Evolutionary conservation across 768 basidiomycete species (phyloP).

Genomic region (Cubamyces sp.): DNA sequence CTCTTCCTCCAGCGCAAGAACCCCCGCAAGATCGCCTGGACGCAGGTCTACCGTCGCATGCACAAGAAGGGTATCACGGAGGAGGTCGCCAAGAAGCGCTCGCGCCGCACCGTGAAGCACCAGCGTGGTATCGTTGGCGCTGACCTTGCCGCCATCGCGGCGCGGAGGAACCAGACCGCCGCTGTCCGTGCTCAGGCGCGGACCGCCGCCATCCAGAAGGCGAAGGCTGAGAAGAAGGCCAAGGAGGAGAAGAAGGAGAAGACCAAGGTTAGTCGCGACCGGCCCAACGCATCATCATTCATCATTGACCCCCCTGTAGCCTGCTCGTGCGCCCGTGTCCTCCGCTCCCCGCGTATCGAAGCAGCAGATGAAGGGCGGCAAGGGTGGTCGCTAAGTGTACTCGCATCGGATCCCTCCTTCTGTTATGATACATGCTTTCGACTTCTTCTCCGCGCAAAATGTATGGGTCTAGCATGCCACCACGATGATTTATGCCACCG

Average conservation of each 20-base stretch:
- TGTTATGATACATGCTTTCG: constrained; percentile 34
- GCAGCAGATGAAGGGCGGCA: constrained; percentile 94
- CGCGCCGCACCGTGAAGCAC: constrained; percentile 95
- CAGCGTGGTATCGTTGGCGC: constrained; percentile 98
- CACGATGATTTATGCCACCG: constrained; percentile 21
- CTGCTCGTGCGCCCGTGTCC: constrained; percentile 55
- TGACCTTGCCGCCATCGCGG: constrained; percentile 88
- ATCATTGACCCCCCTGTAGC: constrained; percentile 42
- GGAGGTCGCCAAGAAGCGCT: constrained; percentile 98
- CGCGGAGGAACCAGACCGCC: constrained; percentile 90
- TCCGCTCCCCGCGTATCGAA: constrained; percentile 87
- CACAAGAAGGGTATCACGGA: constrained; percentile 99
- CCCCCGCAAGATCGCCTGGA: constrained; percentile 99
- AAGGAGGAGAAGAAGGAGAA: constrained; percentile 86
- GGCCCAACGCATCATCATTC: constrained; percentile 25
- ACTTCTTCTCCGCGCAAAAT: constrained; percentile 32
- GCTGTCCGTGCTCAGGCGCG: constrained; percentile 82
- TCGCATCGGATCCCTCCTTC: constrained; percentile 15
- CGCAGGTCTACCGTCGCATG: constrained; percentile 90
- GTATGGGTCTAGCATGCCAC: constrained; percentile 32
- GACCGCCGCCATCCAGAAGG: constrained; percentile 86
- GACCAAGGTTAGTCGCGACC: constrained; percentile 54
- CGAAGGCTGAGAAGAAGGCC: constrained; percentile 96
- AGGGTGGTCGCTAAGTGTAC: constrained; percentile 65
- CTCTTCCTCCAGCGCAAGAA: constrained; percentile 99